Base-by-base conservation (phyloP, 495 filamentous ascomycete species). In the Podospora pseudopauciseta region DNA sequence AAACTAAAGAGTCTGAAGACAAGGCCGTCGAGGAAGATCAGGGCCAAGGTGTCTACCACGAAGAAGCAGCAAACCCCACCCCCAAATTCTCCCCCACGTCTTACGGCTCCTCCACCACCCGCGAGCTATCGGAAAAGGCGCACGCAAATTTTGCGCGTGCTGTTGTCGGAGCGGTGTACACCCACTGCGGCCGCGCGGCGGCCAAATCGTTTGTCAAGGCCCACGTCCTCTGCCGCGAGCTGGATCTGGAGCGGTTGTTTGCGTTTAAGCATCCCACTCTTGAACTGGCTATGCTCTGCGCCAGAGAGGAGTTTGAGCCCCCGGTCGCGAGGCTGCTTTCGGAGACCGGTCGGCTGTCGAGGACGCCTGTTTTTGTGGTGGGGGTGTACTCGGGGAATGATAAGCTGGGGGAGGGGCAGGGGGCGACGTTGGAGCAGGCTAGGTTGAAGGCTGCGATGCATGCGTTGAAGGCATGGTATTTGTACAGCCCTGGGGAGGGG, bases 391-490 rank as follows among this genome's bases (percentile, higher is more conserved):
- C 88, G 55, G 96, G 94, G 23, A 79, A 85, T 66, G 93, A 98
- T 74, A 91, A 92, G 85, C 82, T 99, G 60, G 94, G 95, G 64
- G 94, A 98, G 79, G 96, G 88, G 34, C 81, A 87, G 67, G 95
- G 90, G 49, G 78, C 86, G 62, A 91, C 85, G 79, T 81, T 98
- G 67, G 79, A 91, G 66, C 87, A 92, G 77, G 94, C 91, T 65
- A 87, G 91, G 70, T 83, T 84, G 58, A 84, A 91, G 74, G 95
- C 95, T 16, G 86, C 92, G 55, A 91, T 94, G 60, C 87, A 90
- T 63, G 88, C 94, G 19, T 81, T 99, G 71, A 96, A 96, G 83
- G 84, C 86, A 19, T 99, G 96, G 96, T 99, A 98, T 79, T 82
- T 98, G 66, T 99, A 99, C 79, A 91, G 87, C 77, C 95, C 95